phyloP scores from a whole-genome alignment of 2,329 filamentous ascomycete species.

The Aspergillus sp. region DNA sequence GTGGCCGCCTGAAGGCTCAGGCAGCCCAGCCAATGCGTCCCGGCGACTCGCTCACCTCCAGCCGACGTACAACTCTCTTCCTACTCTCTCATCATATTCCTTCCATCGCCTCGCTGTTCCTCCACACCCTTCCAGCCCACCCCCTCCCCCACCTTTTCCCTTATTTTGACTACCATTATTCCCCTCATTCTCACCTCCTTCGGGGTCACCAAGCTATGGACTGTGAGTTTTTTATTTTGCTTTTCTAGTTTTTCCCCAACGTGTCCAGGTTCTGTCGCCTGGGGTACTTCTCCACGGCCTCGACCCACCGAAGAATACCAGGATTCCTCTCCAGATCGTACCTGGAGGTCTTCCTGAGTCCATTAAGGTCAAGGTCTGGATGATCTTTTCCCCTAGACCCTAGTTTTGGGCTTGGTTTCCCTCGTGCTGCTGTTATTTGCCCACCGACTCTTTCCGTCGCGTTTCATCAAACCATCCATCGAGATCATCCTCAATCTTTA shows the following conservation, averaged over 20 bases:
- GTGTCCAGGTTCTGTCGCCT: slow-evolving; percentile 33
- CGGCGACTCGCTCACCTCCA: slow-evolving; percentile 28
- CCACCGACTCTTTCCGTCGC: slow-evolving; percentile 25
- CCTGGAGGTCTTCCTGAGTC: slow-evolving; percentile 17
- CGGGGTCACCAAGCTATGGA: slow-evolving; percentile 58
- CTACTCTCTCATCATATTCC: slow-evolving; percentile 32
- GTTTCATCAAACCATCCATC: slow-evolving; percentile 40
- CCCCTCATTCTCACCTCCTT: slow-evolving; percentile 31
- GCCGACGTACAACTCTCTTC: slow-evolving; percentile 34
- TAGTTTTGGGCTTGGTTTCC: slow-evolving; percentile 23
- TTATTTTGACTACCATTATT: slow-evolving; percentile 34
- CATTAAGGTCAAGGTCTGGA: slow-evolving; percentile 15
- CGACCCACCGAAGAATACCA: slow-evolving; percentile 38
- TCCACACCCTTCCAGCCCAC: slow-evolving; percentile 29
- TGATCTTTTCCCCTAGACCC: slow-evolving; percentile 17
- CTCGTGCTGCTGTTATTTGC: slow-evolving; percentile 20
- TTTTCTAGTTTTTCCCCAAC: slow-evolving; percentile 26
- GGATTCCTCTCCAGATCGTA: slow-evolving; percentile 21
- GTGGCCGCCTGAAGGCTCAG: slow-evolving; percentile 29
- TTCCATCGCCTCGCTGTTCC: slow-evolving; percentile 33
- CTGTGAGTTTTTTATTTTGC: slow-evolving; percentile 53
- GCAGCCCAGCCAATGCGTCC: slow-evolving; percentile 25
- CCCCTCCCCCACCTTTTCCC: slow-evolving; percentile 17
- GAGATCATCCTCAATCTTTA: slow-evolving; percentile 38
- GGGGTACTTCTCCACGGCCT: slow-evolving; percentile 40